Evolutionary conservation across 2,329 filamentous ascomycete genomes (phyloP), one percentile per base, ranked within the genome.

Genomic region (Anisogramma anomala): DNA sequence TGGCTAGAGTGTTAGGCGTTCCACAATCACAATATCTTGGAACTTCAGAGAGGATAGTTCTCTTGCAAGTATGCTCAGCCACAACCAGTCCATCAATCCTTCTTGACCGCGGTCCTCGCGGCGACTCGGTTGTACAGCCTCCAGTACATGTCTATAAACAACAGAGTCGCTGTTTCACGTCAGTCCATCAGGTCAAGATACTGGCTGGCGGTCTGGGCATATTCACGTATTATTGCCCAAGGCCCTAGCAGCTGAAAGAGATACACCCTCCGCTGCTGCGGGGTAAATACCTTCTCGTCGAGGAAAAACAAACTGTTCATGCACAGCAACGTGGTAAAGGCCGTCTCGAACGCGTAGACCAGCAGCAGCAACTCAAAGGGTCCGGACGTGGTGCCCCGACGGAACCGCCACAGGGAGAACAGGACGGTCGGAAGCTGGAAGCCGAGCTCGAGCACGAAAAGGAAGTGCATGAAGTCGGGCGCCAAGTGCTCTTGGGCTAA

Each of bases 141-240:
- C 26, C 53, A 36, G 36, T 67, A 72, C 73, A 77, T 77, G 49
- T 77, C 73, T 17, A 64, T 49, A 8, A 65, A 68, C 55, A 77
- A 61, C 1, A 73, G 10, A 0, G 61, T 48, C 11, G 73, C 73
- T 77, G 36, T 5, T 6, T n/a, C 3, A 8, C 27, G 3, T 3
- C 13, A 6, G 28, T 39, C 36, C 15, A 48, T 41, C 35, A 3
- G n/a, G 30, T 17, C 14, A 7, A 9, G 27, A 8, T 30, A 10
- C 14, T 15, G 6, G 30, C 11, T 13, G 14, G 6, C 3, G 9
- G 9, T 32, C 15, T 4, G 27, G 11, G 14, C 7, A 30, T 5
- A 65, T 72, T 67, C 49, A 77, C 73, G 70, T 37, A 77, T 55
- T 1, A 68, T 53, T 9, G 67, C 54, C 58, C 69, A 78, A 0